These are phyloP conservation scores for Pseudopyricularia cyperi DNA, from an alignment of 2,329 filamentous ascomycete species.

Conservation along the genomic window DNA sequence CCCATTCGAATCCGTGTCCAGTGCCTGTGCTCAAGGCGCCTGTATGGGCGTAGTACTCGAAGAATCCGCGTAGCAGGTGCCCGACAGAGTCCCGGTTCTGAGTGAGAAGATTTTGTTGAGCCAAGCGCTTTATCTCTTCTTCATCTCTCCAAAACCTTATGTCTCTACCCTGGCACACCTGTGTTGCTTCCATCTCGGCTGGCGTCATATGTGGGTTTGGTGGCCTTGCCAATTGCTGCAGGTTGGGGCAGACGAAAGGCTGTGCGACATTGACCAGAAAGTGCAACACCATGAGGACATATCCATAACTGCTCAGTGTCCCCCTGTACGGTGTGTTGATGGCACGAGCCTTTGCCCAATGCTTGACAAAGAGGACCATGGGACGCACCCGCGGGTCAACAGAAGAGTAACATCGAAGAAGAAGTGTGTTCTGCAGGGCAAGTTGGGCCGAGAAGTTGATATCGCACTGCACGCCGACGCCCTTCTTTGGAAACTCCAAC, in stretches of 20 bases:
- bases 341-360: constrained; percentile 74
- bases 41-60: constrained; percentile 67
- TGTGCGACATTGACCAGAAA: constrained; percentile 73
- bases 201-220: constrained; percentile 23
- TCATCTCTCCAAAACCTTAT: constrained; percentile 73
- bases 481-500: constrained; percentile 66
- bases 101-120: constrained; percentile 45
- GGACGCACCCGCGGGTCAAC: constrained; percentile 66
- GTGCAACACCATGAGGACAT: constrained; percentile 84
- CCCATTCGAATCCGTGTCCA: constrained; percentile 63
- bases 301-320: constrained; percentile 80
- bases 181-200: constrained; percentile 22
- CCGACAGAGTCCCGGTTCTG: constrained; percentile 59
- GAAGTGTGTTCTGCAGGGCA: constrained; percentile 68
- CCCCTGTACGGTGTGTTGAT: constrained; percentile 83
- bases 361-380: constrained; percentile 76
- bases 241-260: constrained; percentile 74
- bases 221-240: constrained; percentile 47
- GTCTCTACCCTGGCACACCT: constrained; percentile 49
- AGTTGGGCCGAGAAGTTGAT: constrained; percentile 85
- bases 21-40: constrained; percentile 36
- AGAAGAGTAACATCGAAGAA: constrained; percentile 71
- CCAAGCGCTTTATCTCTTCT: constrained; percentile 49
- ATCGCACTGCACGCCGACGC: constrained; percentile 76
- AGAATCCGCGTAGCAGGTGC: constrained; percentile 67